Conservation (phyloP, 2,329 filamentous ascomycete genomes). For the Talaromyces pinophilus region DNA sequence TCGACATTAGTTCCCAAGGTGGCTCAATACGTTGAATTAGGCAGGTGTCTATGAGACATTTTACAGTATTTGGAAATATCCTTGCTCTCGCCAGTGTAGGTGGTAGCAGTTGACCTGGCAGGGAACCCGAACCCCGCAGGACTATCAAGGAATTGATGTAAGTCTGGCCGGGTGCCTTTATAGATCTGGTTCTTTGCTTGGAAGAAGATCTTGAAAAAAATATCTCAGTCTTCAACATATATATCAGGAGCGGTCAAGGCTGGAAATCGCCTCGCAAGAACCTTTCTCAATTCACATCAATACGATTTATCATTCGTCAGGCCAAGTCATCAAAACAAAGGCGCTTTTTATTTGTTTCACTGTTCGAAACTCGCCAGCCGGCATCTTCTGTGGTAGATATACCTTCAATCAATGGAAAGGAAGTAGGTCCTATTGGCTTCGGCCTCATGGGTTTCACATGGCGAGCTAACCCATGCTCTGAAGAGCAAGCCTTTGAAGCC, state of each 20-base stretch:
- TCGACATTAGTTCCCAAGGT: background rate
- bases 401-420: background rate
- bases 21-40: background rate
- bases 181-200: background rate
- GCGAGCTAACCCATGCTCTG: constrained; percentile 14
- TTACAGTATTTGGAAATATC: background rate
- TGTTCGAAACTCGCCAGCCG: background rate
- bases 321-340: background rate
- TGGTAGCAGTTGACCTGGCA: background rate
- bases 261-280: background rate
- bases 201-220: background rate
- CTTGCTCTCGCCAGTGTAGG: background rate
- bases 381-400: background rate
- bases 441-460: constrained; percentile 18
- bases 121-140: background rate
- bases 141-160: background rate
- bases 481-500: constrained; percentile 15
- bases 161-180: background rate
- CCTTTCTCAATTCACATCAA: background rate
- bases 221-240: background rate
- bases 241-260: background rate
- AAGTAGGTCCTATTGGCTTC: constrained; percentile 17
- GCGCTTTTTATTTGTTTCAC: background rate
- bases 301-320: background rate
- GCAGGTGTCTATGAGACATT: background rate